Percentiles rank a stretch among this genome's conserved stretches.
These are phyloP conservation scores for Corymbia citriodora DNA, from an alignment of 441 rosid genomes.

Conservation along the genomic window DNA sequence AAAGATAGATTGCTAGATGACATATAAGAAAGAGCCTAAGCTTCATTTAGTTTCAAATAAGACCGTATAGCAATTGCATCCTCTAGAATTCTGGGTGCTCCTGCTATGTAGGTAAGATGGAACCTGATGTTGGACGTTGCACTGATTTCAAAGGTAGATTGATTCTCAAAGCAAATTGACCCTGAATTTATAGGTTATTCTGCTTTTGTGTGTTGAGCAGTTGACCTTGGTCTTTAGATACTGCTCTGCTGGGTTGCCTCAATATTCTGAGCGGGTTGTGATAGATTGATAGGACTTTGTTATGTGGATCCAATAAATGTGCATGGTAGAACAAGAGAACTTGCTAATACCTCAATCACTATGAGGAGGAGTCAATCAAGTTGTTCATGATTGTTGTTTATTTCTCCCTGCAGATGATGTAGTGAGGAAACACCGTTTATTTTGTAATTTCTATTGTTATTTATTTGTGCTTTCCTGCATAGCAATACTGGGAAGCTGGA, in stretches of 20 bases:
- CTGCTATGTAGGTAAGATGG: background rate
- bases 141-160: background rate
- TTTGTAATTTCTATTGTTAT: background rate
- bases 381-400: background rate
- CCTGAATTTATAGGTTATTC: background rate
- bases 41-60: background rate
- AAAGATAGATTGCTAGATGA: background rate
- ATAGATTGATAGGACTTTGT: background rate
- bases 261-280: background rate
- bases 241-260: background rate
- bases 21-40: background rate
- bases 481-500: conserved; percentile 97
- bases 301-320: background rate
- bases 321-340: background rate
- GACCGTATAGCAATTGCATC: background rate
- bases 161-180: background rate
- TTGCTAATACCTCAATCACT: background rate
- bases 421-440: background rate
- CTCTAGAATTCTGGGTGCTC: background rate
- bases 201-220: background rate
- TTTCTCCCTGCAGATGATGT: background rate
- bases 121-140: background rate
- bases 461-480: conserved; percentile 12
- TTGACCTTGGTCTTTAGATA: background rate
- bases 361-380: background rate